phyloP scores from a whole-genome alignment of 2,329 filamentous ascomycete genomes.

The Sarocladium oryzae region DNA sequence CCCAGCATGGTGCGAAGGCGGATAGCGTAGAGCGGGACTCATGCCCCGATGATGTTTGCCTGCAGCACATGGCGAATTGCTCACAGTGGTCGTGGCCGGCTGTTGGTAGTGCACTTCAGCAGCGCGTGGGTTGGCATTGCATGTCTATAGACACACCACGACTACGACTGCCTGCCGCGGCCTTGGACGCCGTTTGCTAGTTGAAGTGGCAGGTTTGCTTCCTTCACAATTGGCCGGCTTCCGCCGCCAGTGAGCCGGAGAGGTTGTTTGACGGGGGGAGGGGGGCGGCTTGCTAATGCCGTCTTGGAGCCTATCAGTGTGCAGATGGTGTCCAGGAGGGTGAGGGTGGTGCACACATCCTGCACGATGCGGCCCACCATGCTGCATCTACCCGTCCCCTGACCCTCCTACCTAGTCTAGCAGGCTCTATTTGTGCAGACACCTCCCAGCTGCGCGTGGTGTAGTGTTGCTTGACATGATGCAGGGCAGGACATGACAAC shows the following conservation, averaged over 20 bases:
- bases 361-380: slow-evolving; percentile 4
- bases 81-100: too few relatives aligned
- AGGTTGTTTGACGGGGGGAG: not conserved
- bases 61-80: not conserved
- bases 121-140: too few relatives aligned
- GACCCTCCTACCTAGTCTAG: not conserved
- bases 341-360: not conserved
- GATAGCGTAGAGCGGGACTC: not conserved
- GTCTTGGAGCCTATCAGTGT: not conserved
- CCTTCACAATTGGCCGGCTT: not conserved
- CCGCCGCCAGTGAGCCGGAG: not conserved
- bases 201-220: not conserved
- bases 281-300: not conserved
- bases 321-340: not conserved
- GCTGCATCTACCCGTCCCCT: not conserved
- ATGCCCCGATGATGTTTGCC: not conserved
- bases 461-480: not conserved
- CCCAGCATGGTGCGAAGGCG: not conserved
- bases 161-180: not conserved
- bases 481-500: not conserved
- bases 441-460: not conserved
- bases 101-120: too few relatives aligned
- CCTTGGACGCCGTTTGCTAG: not conserved
- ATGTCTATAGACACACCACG: too few relatives aligned
- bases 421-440: not conserved